Base-by-base conservation (phyloP, 129 eudicot species). In the Saposhnikovia divaricata region DNA sequence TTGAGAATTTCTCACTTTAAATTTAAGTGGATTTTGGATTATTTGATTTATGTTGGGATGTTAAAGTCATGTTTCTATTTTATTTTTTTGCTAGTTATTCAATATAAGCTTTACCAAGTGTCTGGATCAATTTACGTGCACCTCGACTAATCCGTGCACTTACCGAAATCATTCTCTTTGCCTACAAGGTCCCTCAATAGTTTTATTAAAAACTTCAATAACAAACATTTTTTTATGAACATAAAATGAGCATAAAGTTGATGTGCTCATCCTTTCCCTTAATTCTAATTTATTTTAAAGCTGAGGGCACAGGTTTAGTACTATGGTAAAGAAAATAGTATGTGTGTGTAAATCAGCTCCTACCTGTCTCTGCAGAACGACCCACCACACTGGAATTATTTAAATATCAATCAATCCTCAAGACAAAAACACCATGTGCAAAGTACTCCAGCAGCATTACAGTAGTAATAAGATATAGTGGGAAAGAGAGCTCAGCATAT, bases 401-500 rank as follows among this genome's bases (percentile, higher is more conserved):
- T 44, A 40, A 43, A 57, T 61, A 39, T 31, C 80, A 31, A 31
- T 31, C 66, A 31, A 31, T 31, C 66, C 66, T 75, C 80, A 81
- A 81, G 74, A 47, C 42, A 66, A 81, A 75, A 75, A 81, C 69
- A 76, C 80, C 84, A 81, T 81, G 84, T 75, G 84, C 13, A 31
- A 31, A 46, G 27, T 75, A 43, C 76, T 50, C 23, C 46, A 59
- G 46, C 38, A 70, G 10, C 43, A 59, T 39, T 51, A 28, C 19
- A 4, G 14, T 16, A 38, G 47, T 40, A 40, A 2, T 39, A 39
- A 81, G 69, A 65, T 46, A 76, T 4, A 75, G 27, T 44, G 65
- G 70, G 47, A 53, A 38, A 39, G 48, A 39, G 68, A 46, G 68
- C 50, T 39, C 42, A 39, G 42, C 42, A 39, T 39, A 4, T 39